A percentile compares a stretch with the other conserved stretches of the same genome.
Evolutionary conservation across 2,329 filamentous ascomycete species (phyloP).

Genomic region (Sclerotinia borealis): DNA sequence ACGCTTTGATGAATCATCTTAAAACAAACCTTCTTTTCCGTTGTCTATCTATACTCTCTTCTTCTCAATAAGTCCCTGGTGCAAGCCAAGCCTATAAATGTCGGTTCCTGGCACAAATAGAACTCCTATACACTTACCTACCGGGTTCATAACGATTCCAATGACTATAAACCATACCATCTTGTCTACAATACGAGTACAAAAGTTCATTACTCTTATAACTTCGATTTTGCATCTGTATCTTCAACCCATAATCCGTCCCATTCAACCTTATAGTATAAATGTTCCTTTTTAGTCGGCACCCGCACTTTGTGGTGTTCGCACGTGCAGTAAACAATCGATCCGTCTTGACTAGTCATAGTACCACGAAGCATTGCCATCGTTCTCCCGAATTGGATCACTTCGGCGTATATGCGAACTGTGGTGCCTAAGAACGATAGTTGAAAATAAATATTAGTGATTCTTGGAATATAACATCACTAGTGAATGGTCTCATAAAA

Average conservation of each 20-base stretch:
- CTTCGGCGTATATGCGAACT: constrained; percentile 38
- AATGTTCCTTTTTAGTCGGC: constrained; percentile 36
- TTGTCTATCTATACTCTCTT: no score
- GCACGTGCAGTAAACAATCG: constrained; percentile 41
- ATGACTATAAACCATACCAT: neutral
- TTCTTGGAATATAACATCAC: neutral
- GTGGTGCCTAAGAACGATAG: constrained; percentile 32
- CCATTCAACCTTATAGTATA: constrained; percentile 37
- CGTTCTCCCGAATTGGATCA: constrained; percentile 42
- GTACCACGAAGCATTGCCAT: constrained; percentile 46
- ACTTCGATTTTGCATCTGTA: constrained; percentile 15
- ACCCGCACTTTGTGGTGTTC: constrained; percentile 48
- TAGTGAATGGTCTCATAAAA: neutral
- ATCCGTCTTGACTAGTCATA: constrained; percentile 45
- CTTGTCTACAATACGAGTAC: no score
- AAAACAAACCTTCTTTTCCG: no score
- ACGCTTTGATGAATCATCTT: neutral
- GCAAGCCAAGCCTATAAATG: neutral
- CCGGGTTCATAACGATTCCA: neutral
- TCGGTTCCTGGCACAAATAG: neutral
- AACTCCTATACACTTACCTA: neutral
- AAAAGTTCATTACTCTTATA: constrained; percentile 30
- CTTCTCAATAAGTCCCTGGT: neutral
- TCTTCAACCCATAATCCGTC: constrained; percentile 31
- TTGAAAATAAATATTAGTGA: neutral